Conservation (phyloP, 2,329 filamentous ascomycete species). For the Neodidymelliopsis sp. region DNA sequence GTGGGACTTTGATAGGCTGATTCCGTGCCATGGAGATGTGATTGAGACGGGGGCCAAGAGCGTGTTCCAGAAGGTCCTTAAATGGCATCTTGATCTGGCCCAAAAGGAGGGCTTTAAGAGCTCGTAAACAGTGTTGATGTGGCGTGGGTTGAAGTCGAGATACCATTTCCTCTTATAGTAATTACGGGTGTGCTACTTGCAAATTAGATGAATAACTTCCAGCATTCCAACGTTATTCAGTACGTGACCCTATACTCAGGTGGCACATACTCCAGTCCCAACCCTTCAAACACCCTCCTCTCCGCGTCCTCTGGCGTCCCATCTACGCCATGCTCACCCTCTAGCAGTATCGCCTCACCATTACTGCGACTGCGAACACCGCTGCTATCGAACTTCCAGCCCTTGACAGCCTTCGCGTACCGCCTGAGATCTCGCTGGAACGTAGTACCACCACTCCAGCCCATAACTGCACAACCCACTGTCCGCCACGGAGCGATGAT, state of each 20-base stretch:
- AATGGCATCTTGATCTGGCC: conserved; percentile 73
- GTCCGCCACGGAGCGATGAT: conserved; percentile 90
- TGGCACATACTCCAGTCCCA: conserved; percentile 65
- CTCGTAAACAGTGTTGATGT: background rate
- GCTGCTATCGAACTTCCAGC: conserved; percentile 90
- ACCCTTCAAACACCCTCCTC: conserved; percentile 76
- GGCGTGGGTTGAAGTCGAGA: background rate
- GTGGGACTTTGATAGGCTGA: conserved; percentile 86
- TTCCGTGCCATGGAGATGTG: conserved; percentile 94
- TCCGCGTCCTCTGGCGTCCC: conserved; percentile 75
- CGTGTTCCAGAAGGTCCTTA: conserved; percentile 78
- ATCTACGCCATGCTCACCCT: conserved; percentile 56
- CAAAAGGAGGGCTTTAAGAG: conserved; percentile 28
- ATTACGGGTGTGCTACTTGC: too few species aligned
- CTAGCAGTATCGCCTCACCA: conserved; percentile 76
- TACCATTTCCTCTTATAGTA: conserved; percentile 3
- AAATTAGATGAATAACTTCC: too few species aligned
- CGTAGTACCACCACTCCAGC: conserved; percentile 88
- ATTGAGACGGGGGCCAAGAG: conserved; percentile 78
- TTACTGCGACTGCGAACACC: conserved; percentile 74
- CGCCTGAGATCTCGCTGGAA: conserved; percentile 86
- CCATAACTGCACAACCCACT: conserved; percentile 84
- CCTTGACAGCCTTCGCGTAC: conserved; percentile 75
- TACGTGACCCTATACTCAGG: conserved; percentile 56
- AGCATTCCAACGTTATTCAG: conserved; percentile 40